Evolutionary conservation across 176 grass and related monocot species (phyloP).

Genomic region (Alopecurus myosuroides): DNA sequence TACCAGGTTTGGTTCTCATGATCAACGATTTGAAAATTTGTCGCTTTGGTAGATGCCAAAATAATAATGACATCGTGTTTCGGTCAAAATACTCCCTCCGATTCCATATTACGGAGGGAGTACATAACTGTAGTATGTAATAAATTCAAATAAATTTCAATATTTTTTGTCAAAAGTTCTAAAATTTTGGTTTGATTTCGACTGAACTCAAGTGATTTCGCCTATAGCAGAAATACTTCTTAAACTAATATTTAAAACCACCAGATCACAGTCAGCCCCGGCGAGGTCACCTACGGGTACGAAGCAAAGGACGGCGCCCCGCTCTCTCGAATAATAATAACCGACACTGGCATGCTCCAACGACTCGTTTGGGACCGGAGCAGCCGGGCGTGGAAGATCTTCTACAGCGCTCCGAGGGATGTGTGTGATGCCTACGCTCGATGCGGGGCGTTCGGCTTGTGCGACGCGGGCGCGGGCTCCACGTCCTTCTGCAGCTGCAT

Average conservation of each 20-base stretch:
- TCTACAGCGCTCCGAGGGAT: not conserved
- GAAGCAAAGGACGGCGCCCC: not conserved
- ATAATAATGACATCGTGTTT: too few relatives aligned
- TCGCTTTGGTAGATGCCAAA: too few relatives aligned
- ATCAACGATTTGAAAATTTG: not conserved
- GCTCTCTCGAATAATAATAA: too few relatives aligned
- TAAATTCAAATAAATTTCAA: too few relatives aligned
- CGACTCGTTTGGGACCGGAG: constrained; percentile 26
- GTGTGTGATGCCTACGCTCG: constrained; percentile 20
- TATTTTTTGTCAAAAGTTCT: too few relatives aligned
- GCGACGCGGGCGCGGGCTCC: not conserved
- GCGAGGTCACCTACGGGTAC: constrained; percentile 15
- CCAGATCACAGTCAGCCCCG: not conserved
- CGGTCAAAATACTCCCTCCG: too few relatives aligned
- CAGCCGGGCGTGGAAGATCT: not conserved
- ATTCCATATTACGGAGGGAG: too few relatives aligned
- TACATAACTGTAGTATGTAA: too few relatives aligned
- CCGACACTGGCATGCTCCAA: not conserved
- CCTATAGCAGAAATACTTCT: too few relatives aligned
- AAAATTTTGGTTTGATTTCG: too few relatives aligned
- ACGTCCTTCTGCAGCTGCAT: constrained; percentile 27
- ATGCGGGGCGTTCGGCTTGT: constrained; percentile 42
- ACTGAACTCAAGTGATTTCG: too few relatives aligned
- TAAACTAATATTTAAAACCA: too few relatives aligned
- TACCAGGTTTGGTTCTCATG: not conserved